Base-by-base conservation (phyloP, 768 basidiomycete genomes). In the Agaricus blazei region DNA sequence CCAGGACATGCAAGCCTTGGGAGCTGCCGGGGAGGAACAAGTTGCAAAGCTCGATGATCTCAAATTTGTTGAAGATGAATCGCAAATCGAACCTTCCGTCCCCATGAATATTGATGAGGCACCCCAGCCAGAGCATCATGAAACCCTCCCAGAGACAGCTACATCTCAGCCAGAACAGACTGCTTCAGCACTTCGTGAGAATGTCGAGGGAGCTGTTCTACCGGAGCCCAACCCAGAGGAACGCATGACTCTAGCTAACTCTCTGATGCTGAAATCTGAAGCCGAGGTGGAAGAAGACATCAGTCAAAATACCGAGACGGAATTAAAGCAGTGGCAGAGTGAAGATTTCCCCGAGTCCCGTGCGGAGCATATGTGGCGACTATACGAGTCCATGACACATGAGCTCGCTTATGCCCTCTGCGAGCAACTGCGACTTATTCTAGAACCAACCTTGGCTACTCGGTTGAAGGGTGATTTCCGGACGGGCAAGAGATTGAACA, bases 381-480 rank as follows among this genome's bases (percentile, higher is more conserved):
- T 85, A 14, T 99, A 99, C 72, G 88, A 90, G 62, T 85, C 88
- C 3, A 75, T 97, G 60, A 98, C 97, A 0, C 86, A 91, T 53
- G 87, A 96, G 57, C 82, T 99, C 41, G 90, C 97, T 1, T 91
- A 90, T 63, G 80, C 86, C 2, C 83, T 99, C 23, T 98, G 95
- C 65, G 97, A 98, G 71, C 95, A 98, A 66, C 83, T 98, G 15
- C 90, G 97, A 26, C 87, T 98, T 34, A 96, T 98, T 67, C 80
- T 99, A 37, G 94, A 95, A 59, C 97, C 97, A 0, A 98, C 96
- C 0, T 76, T 90, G 48, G 93, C 97, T 4, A 97, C 96, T 5
- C 83, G 97, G 23, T 77, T 99, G 43, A 88, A 90, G 70, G 97
- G 97, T 38, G 97, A 98, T 74, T 99, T 97, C 70, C 89, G 95